Evolutionary conservation across 805 yeast genomes (phyloP), one percentile per base, ranked within the genome.

Genomic region (Myxozyma nipponensis): DNA sequence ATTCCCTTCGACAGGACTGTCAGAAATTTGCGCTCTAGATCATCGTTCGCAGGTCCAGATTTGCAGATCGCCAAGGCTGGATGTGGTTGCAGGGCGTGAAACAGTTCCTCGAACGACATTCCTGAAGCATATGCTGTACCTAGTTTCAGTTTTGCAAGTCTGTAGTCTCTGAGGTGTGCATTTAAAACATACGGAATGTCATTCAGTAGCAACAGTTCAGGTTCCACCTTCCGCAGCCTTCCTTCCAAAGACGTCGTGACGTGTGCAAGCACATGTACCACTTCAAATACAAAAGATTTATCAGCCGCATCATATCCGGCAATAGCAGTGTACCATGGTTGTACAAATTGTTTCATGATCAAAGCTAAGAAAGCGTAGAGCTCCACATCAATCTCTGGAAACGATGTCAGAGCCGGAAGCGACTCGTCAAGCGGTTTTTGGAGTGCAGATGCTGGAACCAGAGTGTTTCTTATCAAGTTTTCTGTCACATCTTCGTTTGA

Each of bases 301-400:
- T 73, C 75, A 41, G 69, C 72, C 0, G 49, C 28, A 25, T 53
- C 57, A 18, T 53, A 55, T 21, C 48, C 57, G 3, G 77, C 66
- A 4, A 76, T 60, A 18, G 61, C 54, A 23, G 60, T 59, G 61
- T 78, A 77, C 78, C 81, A 77, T 7, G 69, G 62, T 19, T 69
- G 65, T 2, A 79, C 69, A 56, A 79, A 79, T 46, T 74, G 74
- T 22, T 72, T 68, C 38, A 77, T 49, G 3, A 78, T 59, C 13
- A 78, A 63, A 0, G 79, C 78, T 3, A 77, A 51, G 3, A 79
- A 55, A 1, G 77, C 71, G 55, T 77, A 75, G 13, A 78, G 61
- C 56, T 77, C 74, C 1, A 66, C 47, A 56, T 77, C 79, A 3
- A 78, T 69, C 1, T 55, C 61, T n/a, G 58, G 43, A 41, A 54